Evolutionary conservation across 352 stramenopile species (phyloP).

Genomic region (Phytophthora boehmeriae): DNA sequence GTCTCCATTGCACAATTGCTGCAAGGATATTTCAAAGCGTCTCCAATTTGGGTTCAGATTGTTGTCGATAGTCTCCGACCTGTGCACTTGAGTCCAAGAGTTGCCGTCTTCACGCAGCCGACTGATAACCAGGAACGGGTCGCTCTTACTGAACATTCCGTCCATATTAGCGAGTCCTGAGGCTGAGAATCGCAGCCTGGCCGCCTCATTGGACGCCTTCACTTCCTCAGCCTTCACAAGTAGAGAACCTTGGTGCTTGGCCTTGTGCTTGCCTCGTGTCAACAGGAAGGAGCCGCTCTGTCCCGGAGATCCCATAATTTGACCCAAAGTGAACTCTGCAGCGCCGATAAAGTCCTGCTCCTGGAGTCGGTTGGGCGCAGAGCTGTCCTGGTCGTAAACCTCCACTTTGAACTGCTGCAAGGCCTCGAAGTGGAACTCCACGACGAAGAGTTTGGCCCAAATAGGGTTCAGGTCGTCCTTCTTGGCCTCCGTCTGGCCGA

Average conservation of each 20-base stretch:
- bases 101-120: constrained; percentile 57
- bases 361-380: constrained; percentile 53
- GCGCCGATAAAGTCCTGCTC: constrained; percentile 81
- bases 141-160: constrained; percentile 68
- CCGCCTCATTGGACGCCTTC: constrained; percentile 54
- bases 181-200: constrained; percentile 52
- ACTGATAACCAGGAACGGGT: constrained; percentile 65
- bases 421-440: constrained; percentile 88
- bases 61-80: constrained; percentile 73
- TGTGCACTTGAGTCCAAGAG: constrained; percentile 63
- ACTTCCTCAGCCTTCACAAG: constrained; percentile 65
- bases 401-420: constrained; percentile 86
- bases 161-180: constrained; percentile 65
- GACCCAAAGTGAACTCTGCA: constrained; percentile 75
- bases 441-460: constrained; percentile 81
- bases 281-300: constrained; percentile 67
- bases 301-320: constrained; percentile 78
- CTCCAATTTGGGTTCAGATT: constrained; percentile 77
- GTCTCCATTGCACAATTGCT: constrained; percentile 83
- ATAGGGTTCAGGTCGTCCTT: constrained; percentile 77
- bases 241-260: constrained; percentile 54
- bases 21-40: constrained; percentile 56
- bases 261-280: constrained; percentile 44
- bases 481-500: constrained; percentile 82
- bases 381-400: constrained; percentile 87